phyloP scores from a whole-genome alignment of 1,139 yeast species.

The Casaregolazyma suthepensis region DNA sequence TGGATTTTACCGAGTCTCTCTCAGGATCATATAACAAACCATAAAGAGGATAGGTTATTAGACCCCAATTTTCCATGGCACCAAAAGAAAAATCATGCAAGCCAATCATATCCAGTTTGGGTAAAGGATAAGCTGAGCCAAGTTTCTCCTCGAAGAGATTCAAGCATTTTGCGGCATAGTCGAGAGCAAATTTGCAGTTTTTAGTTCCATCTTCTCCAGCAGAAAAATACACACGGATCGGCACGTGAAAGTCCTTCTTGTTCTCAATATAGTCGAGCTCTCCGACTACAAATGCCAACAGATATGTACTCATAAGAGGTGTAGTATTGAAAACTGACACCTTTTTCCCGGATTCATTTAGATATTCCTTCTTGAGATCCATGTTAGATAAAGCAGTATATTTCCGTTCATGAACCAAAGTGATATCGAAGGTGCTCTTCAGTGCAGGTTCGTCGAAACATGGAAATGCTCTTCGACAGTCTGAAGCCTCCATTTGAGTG shows the following conservation, averaged over 20 bases:
- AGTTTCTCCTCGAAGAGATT: conserved; percentile 60
- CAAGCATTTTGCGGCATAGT: conserved; percentile 59
- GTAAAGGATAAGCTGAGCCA: conserved; percentile 62
- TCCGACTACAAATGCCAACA: conserved; percentile 72
- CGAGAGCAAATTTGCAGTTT: conserved; percentile 44
- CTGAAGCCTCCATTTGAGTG: conserved; percentile 87
- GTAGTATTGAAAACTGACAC: conserved; percentile 45
- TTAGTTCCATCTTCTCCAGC: conserved; percentile 60
- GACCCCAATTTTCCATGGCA: conserved; percentile 82
- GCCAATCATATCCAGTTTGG: conserved; percentile 68
- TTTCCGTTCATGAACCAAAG: conserved; percentile 51
- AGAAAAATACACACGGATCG: conserved; percentile 68
- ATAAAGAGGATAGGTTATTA: conserved; percentile 65
- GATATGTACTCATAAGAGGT: conserved; percentile 69
- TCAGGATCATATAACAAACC: conserved; percentile 58
- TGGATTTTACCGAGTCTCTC: conserved; percentile 45
- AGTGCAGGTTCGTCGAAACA: conserved; percentile 82
- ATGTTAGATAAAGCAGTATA: conserved; percentile 73
- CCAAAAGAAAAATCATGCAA: conserved; percentile 72
- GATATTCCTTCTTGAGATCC: conserved; percentile 42
- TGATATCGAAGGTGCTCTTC: conserved; percentile 72
- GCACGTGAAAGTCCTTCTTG: conserved; percentile 46
- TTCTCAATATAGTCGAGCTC: conserved; percentile 66
- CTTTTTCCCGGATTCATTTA: conserved; percentile 22
- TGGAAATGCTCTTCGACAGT: conserved; percentile 87